Evolutionary conservation across 495 filamentous ascomycete species (phyloP).

Genomic region (Xylaria nigripes): DNA sequence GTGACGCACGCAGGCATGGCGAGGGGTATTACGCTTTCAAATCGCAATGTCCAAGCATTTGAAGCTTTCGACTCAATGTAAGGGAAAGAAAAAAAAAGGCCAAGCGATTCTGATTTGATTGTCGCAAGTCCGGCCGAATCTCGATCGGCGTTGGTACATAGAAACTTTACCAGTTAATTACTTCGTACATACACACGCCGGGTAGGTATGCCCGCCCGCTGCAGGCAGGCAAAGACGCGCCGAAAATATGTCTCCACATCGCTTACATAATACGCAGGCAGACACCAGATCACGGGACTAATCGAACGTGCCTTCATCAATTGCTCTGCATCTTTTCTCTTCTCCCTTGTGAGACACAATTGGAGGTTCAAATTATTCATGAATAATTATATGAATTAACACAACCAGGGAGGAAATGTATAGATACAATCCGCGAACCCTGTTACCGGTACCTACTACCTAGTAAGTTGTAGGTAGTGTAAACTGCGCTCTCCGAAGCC

Average conservation of each 20-base stretch:
- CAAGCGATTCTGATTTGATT: not conserved
- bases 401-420: too few species aligned
- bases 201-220: not conserved
- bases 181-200: not conserved
- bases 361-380: too few species aligned
- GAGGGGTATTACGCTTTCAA: not conserved
- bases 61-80: not conserved
- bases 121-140: not conserved
- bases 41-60: not conserved
- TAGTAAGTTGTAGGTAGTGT: too few species aligned
- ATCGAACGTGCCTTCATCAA: not conserved
- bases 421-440: not conserved
- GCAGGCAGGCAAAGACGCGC: constrained; percentile 7
- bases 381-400: too few species aligned
- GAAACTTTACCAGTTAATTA: too few species aligned
- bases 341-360: not conserved
- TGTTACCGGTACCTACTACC: not conserved
- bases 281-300: constrained; percentile 23
- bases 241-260: not conserved
- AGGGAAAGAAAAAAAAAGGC: not conserved
- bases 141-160: not conserved
- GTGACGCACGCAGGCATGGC: constrained; percentile 40
- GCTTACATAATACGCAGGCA: constrained; percentile 15
- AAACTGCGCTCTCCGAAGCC: not conserved
- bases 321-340: not conserved